Evolutionary conservation across 179 eudicot genomes (phyloP).

Genomic region (Dionaea muscipula): DNA sequence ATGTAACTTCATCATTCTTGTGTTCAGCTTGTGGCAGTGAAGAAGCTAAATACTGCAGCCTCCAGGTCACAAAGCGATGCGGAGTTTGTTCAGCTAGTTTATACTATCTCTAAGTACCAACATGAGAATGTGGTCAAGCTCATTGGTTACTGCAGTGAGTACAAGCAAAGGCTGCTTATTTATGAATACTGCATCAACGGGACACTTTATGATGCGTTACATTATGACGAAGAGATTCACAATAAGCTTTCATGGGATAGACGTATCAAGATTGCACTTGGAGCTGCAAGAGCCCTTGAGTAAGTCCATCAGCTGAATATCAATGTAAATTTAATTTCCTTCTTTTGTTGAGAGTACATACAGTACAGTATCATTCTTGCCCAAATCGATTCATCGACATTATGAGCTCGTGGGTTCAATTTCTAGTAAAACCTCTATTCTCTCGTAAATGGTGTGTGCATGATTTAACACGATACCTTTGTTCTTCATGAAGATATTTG

Average conservation of each 20-base stretch:
- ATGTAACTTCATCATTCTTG: too few relatives aligned
- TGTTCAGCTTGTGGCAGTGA: conserved; percentile 74
- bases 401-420: too few relatives aligned
- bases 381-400: too few relatives aligned
- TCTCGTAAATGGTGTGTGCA: too few relatives aligned
- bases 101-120: conserved; percentile 38
- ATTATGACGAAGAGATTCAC: conserved; percentile 53
- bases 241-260: conserved; percentile 62
- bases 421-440: too few relatives aligned
- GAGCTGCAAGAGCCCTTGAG: conserved; percentile 85
- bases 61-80: conserved; percentile 32
- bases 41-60: conserved; percentile 49
- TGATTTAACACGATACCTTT: conserved; percentile 2
- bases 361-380: neutral
- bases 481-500: conserved; percentile 43
- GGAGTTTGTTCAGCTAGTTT: conserved; percentile 52
- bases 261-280: conserved; percentile 62
- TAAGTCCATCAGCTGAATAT: conserved; percentile 33
- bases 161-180: conserved; percentile 52
- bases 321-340: too few relatives aligned
- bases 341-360: too few relatives aligned
- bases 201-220: conserved; percentile 64
- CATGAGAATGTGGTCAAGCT: conserved; percentile 59
- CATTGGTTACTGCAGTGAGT: conserved; percentile 67
- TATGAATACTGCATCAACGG: conserved; percentile 54